Percentiles rank a stretch among this genome's conserved stretches.
Conservation (phyloP, 257 asterid species). For the Thymus mandschuricus region DNA sequence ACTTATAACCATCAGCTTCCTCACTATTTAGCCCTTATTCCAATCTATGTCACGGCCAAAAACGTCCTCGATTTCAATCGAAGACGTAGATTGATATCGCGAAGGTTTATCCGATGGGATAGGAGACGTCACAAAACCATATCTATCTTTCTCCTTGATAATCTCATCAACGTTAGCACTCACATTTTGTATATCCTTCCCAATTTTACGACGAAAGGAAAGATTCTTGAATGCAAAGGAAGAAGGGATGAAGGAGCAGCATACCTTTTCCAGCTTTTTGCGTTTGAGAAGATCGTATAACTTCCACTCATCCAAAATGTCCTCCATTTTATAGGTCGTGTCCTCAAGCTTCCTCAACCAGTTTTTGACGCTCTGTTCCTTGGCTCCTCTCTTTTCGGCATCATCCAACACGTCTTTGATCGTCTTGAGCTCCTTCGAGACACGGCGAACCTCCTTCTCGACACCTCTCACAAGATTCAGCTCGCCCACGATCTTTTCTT, state of each 20-base stretch:
- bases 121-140: background rate
- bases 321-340: conserved; percentile 23
- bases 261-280: no score
- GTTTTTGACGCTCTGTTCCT: background rate
- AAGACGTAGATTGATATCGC: background rate
- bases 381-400: no score
- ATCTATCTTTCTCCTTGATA: background rate
- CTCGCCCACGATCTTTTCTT: no score
- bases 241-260: no score
- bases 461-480: no score
- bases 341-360: background rate
- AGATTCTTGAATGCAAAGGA: no score
- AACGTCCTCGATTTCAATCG: no score
- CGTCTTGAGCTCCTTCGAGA: no score
- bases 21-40: background rate
- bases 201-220: background rate
- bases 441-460: no score
- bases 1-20: background rate
- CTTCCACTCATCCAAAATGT: conserved; percentile 31
- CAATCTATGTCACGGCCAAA: background rate
- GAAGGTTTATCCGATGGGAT: no score
- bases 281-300: no score
- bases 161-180: background rate
- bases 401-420: no score
- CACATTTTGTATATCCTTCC: background rate